Base-by-base conservation (phyloP, 495 filamentous ascomycete species). In the Aspergillus baeticus region DNA sequence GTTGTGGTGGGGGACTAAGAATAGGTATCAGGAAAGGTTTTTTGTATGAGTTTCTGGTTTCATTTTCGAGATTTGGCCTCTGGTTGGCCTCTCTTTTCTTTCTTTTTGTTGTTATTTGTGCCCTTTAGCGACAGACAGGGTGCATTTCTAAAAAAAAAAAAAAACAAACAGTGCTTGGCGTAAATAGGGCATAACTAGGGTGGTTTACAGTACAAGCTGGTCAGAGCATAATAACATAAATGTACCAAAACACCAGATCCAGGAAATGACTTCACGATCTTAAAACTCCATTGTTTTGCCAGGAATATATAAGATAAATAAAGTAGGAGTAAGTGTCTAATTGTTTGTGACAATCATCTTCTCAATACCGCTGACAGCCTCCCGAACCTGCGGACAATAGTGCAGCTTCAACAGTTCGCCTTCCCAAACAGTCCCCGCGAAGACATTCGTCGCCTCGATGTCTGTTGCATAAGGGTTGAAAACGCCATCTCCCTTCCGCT, bases 391-490 rank as follows among this genome's bases (percentile, higher is more conserved):
- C n/a, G 91, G 92, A 58, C 85, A 90, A 64, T 88, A 98, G 78
- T 98, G 94, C 55, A 84, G 75, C 63, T 84, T 79, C 62, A 98
- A 66, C 41, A 98, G 61, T 75, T 97, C 92, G 2, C 90, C 91
- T 64, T 98, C 94, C 93, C 93, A 98, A 6, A 96, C 78, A 2
- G 91, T 95, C 5, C 86, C 82, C 6, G 93, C 88, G 69, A 92
- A 96, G 10, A 92, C 91, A 75, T 96, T 96, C 54, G 85, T 92
- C 18, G 80, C 80, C 67, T 96, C 92, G 3, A 92, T 76, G 60
- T 90, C 75, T 22, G 58, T 69, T 10, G 77, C 70, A 21, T 74
- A 70, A 4, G 81, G 70, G 60, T 85, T 81, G 58, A 80, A 84
- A 2, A 86, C 81, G 11, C 87, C 87, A 63, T 90, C 94, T 2